Evolutionary conservation across 176 grass and related monocot species (phyloP).

Genomic region (Zizania latifolia): DNA sequence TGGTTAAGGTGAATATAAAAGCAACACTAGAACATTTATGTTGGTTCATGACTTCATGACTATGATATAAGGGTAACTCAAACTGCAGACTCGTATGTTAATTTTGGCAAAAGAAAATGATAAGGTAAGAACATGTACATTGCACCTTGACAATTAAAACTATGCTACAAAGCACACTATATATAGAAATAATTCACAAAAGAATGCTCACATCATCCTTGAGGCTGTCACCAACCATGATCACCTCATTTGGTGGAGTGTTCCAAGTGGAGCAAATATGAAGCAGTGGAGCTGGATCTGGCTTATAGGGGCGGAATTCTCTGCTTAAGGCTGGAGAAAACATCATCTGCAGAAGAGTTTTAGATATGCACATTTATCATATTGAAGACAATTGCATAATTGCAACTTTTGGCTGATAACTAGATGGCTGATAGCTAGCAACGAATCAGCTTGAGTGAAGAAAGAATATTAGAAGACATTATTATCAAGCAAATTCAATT

Average conservation of each 20-base stretch:
- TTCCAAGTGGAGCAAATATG: slow-evolving; percentile 87
- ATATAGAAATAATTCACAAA: background rate
- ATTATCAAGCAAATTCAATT: background rate
- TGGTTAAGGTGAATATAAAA: background rate
- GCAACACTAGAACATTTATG: background rate
- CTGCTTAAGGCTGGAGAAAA: slow-evolving; percentile 81
- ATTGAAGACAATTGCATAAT: background rate
- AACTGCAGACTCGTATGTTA: background rate
- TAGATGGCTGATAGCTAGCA: background rate
- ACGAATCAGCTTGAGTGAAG: background rate
- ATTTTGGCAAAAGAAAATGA: background rate
- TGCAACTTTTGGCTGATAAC: background rate
- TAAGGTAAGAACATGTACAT: background rate
- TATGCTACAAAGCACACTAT: background rate
- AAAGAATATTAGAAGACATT: background rate
- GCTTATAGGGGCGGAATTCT: slow-evolving; percentile 91
- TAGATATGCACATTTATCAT: background rate
- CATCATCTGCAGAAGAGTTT: slow-evolving; percentile 38
- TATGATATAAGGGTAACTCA: background rate
- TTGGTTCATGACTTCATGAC: background rate
- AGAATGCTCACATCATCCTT: slow-evolving; percentile 85
- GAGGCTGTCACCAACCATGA: slow-evolving; percentile 90
- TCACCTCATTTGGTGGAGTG: slow-evolving; percentile 68
- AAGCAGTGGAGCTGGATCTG: slow-evolving; percentile 84
- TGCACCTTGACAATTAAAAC: background rate